A percentile compares a stretch with the other conserved stretches of the same genome.
phyloP scores from a whole-genome alignment of 192 early-diverging fungal genomes.

The Linnemannia exigua region DNA sequence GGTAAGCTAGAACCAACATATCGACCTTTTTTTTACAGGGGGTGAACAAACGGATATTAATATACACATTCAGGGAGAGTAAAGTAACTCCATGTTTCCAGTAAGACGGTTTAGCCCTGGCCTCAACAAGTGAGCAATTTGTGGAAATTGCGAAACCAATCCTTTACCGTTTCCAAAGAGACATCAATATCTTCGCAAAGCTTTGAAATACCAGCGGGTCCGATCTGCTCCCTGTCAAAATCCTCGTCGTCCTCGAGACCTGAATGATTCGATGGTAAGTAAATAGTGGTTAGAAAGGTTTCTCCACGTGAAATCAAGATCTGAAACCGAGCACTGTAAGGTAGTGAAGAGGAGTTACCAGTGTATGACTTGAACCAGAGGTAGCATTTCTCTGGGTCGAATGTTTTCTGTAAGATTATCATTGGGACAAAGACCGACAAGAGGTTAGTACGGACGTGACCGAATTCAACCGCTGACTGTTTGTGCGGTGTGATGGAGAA shows the following conservation, averaged over 20 bases:
- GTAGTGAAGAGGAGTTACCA: constrained; percentile 11
- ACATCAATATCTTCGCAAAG: constrained; percentile 50
- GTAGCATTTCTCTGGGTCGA: constrained; percentile 25
- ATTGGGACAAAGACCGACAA: background rate
- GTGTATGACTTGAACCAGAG: constrained; percentile 50
- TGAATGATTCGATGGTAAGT: background rate
- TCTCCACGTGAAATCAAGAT: background rate
- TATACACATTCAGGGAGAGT: background rate
- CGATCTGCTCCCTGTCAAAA: constrained; percentile 40
- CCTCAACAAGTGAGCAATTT: constrained; percentile 12
- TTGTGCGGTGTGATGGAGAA: background rate
- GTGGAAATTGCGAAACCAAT: background rate
- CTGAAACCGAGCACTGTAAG: background rate
- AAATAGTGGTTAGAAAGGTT: background rate
- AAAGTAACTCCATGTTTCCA: background rate
- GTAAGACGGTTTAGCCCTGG: background rate
- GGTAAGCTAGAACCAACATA: constrained; percentile 53
- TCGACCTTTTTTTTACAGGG: constrained; percentile 35
- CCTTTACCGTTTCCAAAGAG: constrained; percentile 42
- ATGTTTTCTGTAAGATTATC: constrained; percentile 19
- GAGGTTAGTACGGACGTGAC: constrained; percentile 5
- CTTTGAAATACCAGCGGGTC: constrained; percentile 47
- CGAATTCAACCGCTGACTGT: background rate
- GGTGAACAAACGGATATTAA: background rate
- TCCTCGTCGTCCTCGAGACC: constrained; percentile 48